Evolutionary conservation across 2,329 filamentous ascomycete genomes (phyloP).

Genomic region (Claviceps purpurea): DNA sequence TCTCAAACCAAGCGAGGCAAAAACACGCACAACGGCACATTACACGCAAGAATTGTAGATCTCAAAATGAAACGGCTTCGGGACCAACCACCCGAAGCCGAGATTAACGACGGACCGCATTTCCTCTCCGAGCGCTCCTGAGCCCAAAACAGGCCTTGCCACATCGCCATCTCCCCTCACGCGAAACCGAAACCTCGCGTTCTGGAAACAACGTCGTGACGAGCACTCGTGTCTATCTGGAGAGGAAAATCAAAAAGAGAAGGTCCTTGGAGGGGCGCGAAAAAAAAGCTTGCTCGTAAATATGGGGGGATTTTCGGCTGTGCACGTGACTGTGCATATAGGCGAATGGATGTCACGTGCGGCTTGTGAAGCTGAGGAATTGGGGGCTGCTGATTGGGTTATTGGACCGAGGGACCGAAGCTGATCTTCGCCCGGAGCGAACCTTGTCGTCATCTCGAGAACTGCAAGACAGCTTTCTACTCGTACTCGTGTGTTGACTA

Average conservation of each 20-base stretch:
- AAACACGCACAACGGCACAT: background rate
- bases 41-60: slow-evolving; percentile 33
- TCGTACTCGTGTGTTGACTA: background rate
- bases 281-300: background rate
- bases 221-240: slow-evolving; percentile 40
- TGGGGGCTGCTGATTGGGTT: slow-evolving; percentile 24
- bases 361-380: slow-evolving; percentile 22
- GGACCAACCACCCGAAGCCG: slow-evolving; percentile 34
- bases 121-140: slow-evolving; percentile 32
- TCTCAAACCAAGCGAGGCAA: too few relatives aligned
- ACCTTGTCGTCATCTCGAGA: background rate
- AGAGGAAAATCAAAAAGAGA: slow-evolving; percentile 24
- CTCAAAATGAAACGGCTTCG: slow-evolving; percentile 44
- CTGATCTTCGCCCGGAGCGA: background rate
- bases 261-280: slow-evolving; percentile 4
- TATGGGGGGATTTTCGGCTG: background rate
- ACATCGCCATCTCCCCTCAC: slow-evolving; percentile 15
- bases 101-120: slow-evolving; percentile 44
- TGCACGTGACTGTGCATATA: slow-evolving; percentile 12
- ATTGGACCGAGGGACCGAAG: slow-evolving; percentile 30
- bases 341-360: slow-evolving; percentile 15
- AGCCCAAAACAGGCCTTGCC: slow-evolving; percentile 22
- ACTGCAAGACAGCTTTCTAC: background rate
- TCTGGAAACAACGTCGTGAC: slow-evolving; percentile 16
- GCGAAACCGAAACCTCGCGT: background rate